Conservation (phyloP, 495 filamentous ascomycete species). For the Aspergillus taichungensis region DNA sequence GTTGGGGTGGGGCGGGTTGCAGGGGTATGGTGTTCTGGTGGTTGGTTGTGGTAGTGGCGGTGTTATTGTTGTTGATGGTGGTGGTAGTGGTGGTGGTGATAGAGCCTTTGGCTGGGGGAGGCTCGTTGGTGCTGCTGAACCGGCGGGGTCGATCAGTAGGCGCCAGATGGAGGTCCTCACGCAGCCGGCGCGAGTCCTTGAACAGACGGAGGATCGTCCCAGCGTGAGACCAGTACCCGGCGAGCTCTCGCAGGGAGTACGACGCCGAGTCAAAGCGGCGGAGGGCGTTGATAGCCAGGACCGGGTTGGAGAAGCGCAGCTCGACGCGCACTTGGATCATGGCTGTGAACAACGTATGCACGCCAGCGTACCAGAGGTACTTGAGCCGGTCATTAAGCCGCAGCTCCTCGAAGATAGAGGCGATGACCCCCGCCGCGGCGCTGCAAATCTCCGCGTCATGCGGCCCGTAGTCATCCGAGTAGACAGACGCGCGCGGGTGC, state of each 20-base stretch:
- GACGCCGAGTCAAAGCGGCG: conserved; percentile 40
- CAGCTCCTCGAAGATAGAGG: conserved; percentile 41
- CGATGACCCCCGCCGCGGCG: conserved; percentile 38
- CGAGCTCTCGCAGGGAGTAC: conserved; percentile 36
- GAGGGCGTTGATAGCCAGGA: conserved; percentile 40
- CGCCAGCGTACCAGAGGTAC: conserved; percentile 39
- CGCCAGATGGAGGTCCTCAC: conserved; percentile 34
- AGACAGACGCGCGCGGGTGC: conserved; percentile 35
- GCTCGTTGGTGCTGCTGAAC: conserved; percentile 15
- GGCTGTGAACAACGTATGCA: conserved; percentile 40
- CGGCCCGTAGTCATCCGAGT: conserved; percentile 36
- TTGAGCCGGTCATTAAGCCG: conserved; percentile 41
- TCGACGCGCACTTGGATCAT: conserved; percentile 45
- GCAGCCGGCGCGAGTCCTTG: conserved; percentile 38
- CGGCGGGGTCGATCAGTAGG: conserved; percentile 29
- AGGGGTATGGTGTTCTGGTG: not conserved
- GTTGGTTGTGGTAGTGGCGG: not conserved
- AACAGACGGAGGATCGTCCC: conserved; percentile 39
- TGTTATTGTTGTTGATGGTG: not conserved
- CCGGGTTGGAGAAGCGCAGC: conserved; percentile 41
- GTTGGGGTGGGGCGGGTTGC: not conserved
- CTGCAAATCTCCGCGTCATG: conserved; percentile 41
- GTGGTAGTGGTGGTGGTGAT: not conserved
- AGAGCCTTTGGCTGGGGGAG: not conserved
- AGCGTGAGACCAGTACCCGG: conserved; percentile 38